Base-by-base conservation (phyloP, 2,329 filamentous ascomycete species). In the Leptodontidium sp. region DNA sequence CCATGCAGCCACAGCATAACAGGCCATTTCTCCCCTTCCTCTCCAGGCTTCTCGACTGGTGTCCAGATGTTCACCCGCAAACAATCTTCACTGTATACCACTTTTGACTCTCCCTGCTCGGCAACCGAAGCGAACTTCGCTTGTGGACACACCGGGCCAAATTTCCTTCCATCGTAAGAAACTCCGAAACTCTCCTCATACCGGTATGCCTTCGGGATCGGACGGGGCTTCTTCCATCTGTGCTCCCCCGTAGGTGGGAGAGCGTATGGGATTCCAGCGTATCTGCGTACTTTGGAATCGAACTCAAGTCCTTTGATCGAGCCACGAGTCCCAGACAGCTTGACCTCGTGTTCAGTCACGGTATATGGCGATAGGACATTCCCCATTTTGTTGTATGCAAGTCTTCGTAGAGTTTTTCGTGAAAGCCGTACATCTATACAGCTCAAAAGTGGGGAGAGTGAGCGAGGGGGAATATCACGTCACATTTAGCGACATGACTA, bases 61-160 rank as follows among this genome's bases (percentile, higher is more conserved):
- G 80, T 81, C 82, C 82, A 86, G 68, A 86, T 80, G 65, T 86
- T 86, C 57, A 83, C 77, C 47, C 81, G 81, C 50, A 86, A 76
- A 59, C 84, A 86, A 73, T 86, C 84, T 68, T 86, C 84, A 17
- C 78, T 78, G 67, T 80, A 81, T 1, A 76, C 74, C 12, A 77
- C 74, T 4, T 73, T 72, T 2, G 66, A 40, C 0, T 47, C 52
- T 4, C 77, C 59, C 4, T 73, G 64, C 43, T 70, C 68, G 38
- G 77, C 82, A 15, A 68, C 38, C 29, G 67, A 63, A 9, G 47
- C 61, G 52, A 67, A 70, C 24, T 61, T 64, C 35, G 79, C 76
- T 63, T 84, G 82, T 2, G 81, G 80, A 65, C 82, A 84, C 1
- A 83, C 76, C 0, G 79, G 72, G 1, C 77, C 76, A 68, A 81